Percentiles rank a stretch among this genome's conserved stretches.
Conservation (phyloP, 768 basidiomycete genomes). For the Lactarius sp. region DNA sequence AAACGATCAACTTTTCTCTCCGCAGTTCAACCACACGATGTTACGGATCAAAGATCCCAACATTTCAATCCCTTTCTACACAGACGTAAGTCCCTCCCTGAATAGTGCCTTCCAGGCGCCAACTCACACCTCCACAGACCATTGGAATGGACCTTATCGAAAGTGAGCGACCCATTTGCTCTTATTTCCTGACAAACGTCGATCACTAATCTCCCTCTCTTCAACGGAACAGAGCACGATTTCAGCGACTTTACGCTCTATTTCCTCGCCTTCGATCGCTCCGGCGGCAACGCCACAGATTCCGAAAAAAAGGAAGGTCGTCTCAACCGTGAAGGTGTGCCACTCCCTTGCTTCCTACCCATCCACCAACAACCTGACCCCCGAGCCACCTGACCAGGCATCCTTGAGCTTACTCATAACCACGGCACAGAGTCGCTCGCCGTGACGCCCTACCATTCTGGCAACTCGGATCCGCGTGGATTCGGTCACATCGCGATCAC, state of each 20-base stretch:
- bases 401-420: slow-evolving; percentile 85
- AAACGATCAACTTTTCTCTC: background rate
- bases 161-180: slow-evolving; percentile 23
- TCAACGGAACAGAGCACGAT: slow-evolving; percentile 41
- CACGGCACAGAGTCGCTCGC: slow-evolving; percentile 83
- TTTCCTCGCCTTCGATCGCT: slow-evolving; percentile 78
- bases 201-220: background rate
- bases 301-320: slow-evolving; percentile 50
- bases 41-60: slow-evolving; percentile 85
- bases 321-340: slow-evolving; percentile 62
- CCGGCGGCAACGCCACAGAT: slow-evolving; percentile 41
- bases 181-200: background rate
- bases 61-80: slow-evolving; percentile 75
- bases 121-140: slow-evolving; percentile 22
- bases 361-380: background rate
- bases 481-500: slow-evolving; percentile 90
- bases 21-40: slow-evolving; percentile 83
- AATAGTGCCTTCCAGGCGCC: background rate
- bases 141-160: slow-evolving; percentile 33
- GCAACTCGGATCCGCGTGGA: slow-evolving; percentile 76
- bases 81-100: slow-evolving; percentile 43
- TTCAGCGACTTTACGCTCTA: slow-evolving; percentile 69
- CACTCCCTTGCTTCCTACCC: background rate
- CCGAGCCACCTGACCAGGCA: slow-evolving; percentile 38
- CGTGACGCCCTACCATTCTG: slow-evolving; percentile 80